Evolutionary conservation across 177 flowering plant species (phyloP).

Genomic region (Vitis hybrid): DNA sequence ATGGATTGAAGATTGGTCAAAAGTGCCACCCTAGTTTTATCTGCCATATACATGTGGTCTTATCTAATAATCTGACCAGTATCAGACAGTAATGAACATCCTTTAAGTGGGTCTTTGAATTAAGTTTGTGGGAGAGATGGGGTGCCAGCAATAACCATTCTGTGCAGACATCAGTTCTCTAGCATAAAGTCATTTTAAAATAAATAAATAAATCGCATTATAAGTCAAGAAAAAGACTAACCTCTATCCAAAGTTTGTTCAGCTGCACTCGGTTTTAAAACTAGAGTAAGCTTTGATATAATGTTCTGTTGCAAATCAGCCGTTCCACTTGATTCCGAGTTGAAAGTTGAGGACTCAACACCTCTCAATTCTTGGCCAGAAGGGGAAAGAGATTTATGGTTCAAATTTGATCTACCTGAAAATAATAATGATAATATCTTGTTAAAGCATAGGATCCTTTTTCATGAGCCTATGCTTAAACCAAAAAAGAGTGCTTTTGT

Average conservation of each 20-base stretch:
- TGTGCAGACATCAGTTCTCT: neutral
- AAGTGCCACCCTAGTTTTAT: no score
- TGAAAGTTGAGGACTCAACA: neutral
- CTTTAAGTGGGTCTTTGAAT: no score
- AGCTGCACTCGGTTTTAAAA: neutral
- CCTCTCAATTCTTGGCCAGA: neutral
- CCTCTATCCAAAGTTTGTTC: neutral
- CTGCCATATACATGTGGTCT: no score
- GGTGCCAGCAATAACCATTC: no score
- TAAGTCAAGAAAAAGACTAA: neutral
- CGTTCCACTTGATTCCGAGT: neutral
- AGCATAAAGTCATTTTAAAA: neutral
- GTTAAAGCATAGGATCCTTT: neutral
- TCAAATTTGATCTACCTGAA: conserved; percentile 1
- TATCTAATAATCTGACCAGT: no score
- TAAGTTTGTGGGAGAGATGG: no score
- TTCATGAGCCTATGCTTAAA: neutral
- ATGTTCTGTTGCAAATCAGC: conserved; percentile 1
- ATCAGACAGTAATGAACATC: no score
- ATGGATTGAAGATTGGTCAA: no score
- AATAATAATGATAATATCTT: neutral
- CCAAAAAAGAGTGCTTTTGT: neutral
- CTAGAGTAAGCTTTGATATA: neutral
- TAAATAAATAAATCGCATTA: neutral
- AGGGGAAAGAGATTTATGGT: neutral